Evolutionary conservation across 345 rosid species (phyloP), one percentile per base, ranked within the genome.

Genomic region (Moricandia arvensis): DNA sequence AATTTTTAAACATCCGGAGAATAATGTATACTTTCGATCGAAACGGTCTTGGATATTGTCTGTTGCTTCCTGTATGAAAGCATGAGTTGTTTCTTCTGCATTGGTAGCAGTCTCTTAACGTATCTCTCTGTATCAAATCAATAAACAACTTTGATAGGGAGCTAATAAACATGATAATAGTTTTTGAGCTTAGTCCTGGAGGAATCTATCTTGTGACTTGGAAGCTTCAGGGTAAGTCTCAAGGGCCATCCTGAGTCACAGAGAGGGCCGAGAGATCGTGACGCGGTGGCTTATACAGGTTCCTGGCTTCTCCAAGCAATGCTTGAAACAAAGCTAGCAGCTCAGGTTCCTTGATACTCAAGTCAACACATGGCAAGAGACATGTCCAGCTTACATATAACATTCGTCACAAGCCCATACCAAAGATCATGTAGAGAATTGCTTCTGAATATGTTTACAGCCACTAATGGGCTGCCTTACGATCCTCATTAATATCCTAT

Each of bases 251-350:
- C 41, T 26, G 87, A 84, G 78, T 77, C 73, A 15, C 85, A 91
- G 72, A 75, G 70, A 62, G 82, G 78, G 30, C 77, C 83, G 79
- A 85, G 83, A 77, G 81, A 85, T 77, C 80, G 76, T 16, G 93
- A 89, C 37, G 7, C 37, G 37, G 37, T 6, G 6, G 6, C 8
- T 33, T 33, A 8, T 33, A 33, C 47, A 11, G 47, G 3, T 11
- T 11, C n/a, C 5, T 38, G 10, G 47, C n/a, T 38, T 0, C 13
- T 38, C 47, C 3, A 29, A 29, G 31, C 31, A 29, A 3, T 29
- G 3, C 31, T 29, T 29, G 3, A 4, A 29, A 27, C 3, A 27
- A 27, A 27, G 2, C 35, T 33, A 4, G 35, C 41, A 37, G 43
- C 43, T 37, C 47, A 11, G 47, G 1, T 38, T 11, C 47, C n/a